Base-by-base conservation (phyloP, 305 asterid species). In the Fraxinus baroniana region DNA sequence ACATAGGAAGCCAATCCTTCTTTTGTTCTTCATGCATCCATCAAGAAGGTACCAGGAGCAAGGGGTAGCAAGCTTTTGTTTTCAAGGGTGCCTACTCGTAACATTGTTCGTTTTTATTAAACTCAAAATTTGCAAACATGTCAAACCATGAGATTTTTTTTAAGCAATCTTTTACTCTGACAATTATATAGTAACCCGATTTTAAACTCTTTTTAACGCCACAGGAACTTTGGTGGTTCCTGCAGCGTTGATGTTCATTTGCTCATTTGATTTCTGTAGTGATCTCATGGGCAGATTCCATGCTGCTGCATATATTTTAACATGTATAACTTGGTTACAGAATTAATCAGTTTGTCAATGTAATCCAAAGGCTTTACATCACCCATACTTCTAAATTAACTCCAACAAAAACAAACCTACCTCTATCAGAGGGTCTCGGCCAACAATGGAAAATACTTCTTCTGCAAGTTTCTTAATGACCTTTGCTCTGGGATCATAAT, bases 341-440 rank as follows among this genome's bases (percentile, higher is more conserved):
- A 46, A 8, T 32, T 22, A 72, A 72, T 33, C 46, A 32, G 46
- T 32, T 72, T 17, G 15, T 72, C 76, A 41, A 72, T 32, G 18
- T 2, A 33, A 72, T 15, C 44, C 22, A 1, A 32, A 72, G 5
- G 24, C 75, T 32, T 15, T 41, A n/a, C 7, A 5, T 72, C 12
- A 10, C 36, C 76, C 37, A 20, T 72, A 72, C 20, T 12, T 32
- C 20, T 33, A 72, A 33, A 79, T 81, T 26, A 39, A 80, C 64
- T 55, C 46, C 26, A 74, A 52, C 24, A 79, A 60, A 64, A 62
- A 41, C 39, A 87, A 85, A 85, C 83, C 78, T 35, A 97, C 99
- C 98, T 97, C 99, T 52, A 97, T 97, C 10, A 97, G 93, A 83
- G 98, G 99, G 92, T 97, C 99, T 83, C 98, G 90, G 85, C 99